Base-by-base conservation (phyloP, 306 rosid genomes). In the Lathyrus tuberosus region DNA sequence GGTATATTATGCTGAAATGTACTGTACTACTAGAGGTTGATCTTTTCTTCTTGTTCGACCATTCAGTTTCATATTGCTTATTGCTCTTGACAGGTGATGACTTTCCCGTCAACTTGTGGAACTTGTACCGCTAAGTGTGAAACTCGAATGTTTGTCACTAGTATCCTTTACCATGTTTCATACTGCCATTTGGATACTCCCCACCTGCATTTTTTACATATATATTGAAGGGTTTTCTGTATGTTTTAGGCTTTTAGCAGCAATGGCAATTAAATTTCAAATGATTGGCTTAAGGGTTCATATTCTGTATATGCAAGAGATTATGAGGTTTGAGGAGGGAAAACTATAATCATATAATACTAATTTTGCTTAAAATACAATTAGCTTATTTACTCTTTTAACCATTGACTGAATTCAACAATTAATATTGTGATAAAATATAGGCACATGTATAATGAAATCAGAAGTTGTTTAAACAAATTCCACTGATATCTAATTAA, bases 21-120 rank as follows among this genome's bases (percentile, higher is more conserved):
- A 51, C 60, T 37, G 20, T 70, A 20, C 10, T 60, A 22, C 15
- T 15, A 44, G 4, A 37, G 18, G 41, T 24, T 24, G 38, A 8
- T 24, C 12, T 54, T 6, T 81, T 74, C 48, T 58, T 38, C 48
- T 31, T 54, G 44, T 31, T 53, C 52, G 46, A 67, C 16, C 18
- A 13, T 60, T 71, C 41, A 44, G 12, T 57, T 22, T 46, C 66
- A 43, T 43, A n/a, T 73, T 70, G 24, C 17, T 31, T 37, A 67
- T 63, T 81, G 51, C 73, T 67, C 62, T 30, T 78, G 80, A 26
- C 83, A 94, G 99, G 99, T 94, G 81, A 94, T 90, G 97, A 91
- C 99, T 72, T 94, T 94, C 78, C 99, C 99, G 49, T 84, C 99
- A 51, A 87, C 99, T 37, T 94, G 99, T 67, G 96, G 99, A 65